phyloP scores from a whole-genome alignment of 164 flowering plant genomes.

The Umbellularia californica region DNA sequence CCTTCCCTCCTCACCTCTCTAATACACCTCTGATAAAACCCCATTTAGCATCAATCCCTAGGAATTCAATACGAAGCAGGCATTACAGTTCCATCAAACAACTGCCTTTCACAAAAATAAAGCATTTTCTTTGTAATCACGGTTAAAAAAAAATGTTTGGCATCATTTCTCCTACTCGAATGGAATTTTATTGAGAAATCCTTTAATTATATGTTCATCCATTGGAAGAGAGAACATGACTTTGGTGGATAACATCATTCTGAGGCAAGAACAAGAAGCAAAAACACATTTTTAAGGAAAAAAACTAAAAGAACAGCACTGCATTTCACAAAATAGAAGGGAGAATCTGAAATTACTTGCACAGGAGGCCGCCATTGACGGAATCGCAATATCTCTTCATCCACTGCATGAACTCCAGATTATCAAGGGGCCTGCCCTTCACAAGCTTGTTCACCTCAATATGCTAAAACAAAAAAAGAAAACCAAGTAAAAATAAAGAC shows the following conservation, averaged over 20 bases:
- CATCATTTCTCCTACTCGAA: too few relatives aligned
- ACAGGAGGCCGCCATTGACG: constrained; percentile 50
- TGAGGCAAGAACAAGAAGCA: neutral
- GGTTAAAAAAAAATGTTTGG: too few relatives aligned
- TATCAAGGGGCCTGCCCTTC: constrained; percentile 94
- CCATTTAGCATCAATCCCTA: too few relatives aligned
- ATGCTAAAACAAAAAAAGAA: constrained; percentile 37
- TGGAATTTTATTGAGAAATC: too few relatives aligned
- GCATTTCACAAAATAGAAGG: neutral
- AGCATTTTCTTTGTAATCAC: too few relatives aligned
- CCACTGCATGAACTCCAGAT: constrained; percentile 99
- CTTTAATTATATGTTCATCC: too few relatives aligned
- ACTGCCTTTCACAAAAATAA: too few relatives aligned
- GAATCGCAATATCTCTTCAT: constrained; percentile 95
- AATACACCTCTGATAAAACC: too few relatives aligned
- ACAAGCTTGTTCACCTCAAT: constrained; percentile 90
- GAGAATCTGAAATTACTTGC: constrained; percentile 32
- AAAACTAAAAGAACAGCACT: neutral
- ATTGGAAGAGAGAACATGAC: too few relatives aligned
- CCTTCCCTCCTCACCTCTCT: too few relatives aligned
- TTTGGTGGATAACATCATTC: neutral
- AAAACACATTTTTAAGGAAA: neutral
- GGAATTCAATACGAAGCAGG: too few relatives aligned
- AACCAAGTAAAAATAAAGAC: neutral
- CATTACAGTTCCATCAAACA: too few relatives aligned